Evolutionary conservation across 805 yeast species (phyloP), one percentile per base, ranked within the genome.

Genomic region (Starmerella ratchasimensis): DNA sequence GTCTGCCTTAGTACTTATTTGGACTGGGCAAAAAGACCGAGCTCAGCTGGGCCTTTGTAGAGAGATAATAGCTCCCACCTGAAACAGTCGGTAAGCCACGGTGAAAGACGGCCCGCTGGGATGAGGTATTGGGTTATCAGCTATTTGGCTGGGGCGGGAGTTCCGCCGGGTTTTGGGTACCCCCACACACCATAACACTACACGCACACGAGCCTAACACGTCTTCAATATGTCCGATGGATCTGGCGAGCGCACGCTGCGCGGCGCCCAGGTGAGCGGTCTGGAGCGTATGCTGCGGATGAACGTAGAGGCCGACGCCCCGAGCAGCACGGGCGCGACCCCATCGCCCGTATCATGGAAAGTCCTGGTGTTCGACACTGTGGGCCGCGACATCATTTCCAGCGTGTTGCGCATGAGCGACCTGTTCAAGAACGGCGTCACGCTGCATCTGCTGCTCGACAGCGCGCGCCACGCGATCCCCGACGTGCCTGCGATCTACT

Each of bases 401-500:
- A 80, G 94, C 5, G 88, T 90, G n/a, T 61, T 90, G 39, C 67
- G 97, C 42, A 95, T 88, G 44, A 83, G 83, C 50, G 98, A 93
- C 56, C 65, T 90, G 47, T 67, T 90, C 49, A 74, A 78, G 48
- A 80, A 82, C 54, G 98, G 98, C 8, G 76, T 90, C 39, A 90
- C 99, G 0, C 77, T 84, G 52, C 97, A 90, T 55, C 68, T 88
- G 42, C 60, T 80, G 34, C 73, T 88, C 38, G 65, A 66, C 38
- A 67, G 83, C 33, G 72, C 69, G 41, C 67, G 98, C 44, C 72
- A 86, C n/a, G 70, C 88, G 1, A 66, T 90, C 36, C 86, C 93
- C 1, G 98, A 90, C 51, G 97, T 88, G 11, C 96, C 97, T 0
- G 97, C 75, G 3, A 72, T 90, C 32, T 90, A 90, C 60, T 88